phyloP scores from a whole-genome alignment of 257 asterid species.

The Gentiana straminea region DNA sequence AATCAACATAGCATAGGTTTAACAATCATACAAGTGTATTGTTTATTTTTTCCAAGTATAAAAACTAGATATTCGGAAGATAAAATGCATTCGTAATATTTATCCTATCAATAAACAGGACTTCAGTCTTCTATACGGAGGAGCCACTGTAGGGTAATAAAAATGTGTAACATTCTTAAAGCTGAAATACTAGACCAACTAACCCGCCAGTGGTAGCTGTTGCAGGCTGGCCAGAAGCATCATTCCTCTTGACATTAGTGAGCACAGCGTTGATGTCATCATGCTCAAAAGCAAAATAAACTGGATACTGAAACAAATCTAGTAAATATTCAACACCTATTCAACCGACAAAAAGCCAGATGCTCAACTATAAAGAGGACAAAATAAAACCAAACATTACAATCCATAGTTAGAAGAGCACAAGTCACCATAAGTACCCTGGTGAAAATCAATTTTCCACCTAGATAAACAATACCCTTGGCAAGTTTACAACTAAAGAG shows the following conservation, averaged over 20 bases:
- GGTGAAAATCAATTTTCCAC: too few relatives aligned
- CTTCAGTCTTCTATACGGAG: neutral
- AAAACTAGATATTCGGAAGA: too few relatives aligned
- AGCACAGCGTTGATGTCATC: slow-evolving; percentile 59
- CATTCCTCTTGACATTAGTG: slow-evolving; percentile 76
- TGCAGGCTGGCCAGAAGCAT: slow-evolving; percentile 86
- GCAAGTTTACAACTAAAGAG: too few relatives aligned
- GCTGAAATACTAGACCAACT: slow-evolving; percentile 23
- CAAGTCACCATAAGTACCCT: too few relatives aligned
- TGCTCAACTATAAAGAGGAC: neutral
- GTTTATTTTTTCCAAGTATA: too few relatives aligned
- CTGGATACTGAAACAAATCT: slow-evolving; percentile 72
- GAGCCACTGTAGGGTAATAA: neutral
- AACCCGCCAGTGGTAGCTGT: slow-evolving; percentile 99
- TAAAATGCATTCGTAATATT: too few relatives aligned
- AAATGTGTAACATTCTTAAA: neutral
- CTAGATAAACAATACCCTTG: too few relatives aligned
- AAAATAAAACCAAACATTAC: neutral
- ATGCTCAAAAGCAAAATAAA: slow-evolving; percentile 87
- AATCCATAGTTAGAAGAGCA: too few relatives aligned
- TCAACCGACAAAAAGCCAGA: neutral
- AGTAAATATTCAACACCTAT: slow-evolving; percentile 2
- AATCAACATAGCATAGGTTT: too few relatives aligned
- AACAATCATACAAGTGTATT: too few relatives aligned
- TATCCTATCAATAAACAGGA: too few relatives aligned